Conservation (phyloP, 495 filamentous ascomycete genomes). For the Penicillium atrosanguineum region DNA sequence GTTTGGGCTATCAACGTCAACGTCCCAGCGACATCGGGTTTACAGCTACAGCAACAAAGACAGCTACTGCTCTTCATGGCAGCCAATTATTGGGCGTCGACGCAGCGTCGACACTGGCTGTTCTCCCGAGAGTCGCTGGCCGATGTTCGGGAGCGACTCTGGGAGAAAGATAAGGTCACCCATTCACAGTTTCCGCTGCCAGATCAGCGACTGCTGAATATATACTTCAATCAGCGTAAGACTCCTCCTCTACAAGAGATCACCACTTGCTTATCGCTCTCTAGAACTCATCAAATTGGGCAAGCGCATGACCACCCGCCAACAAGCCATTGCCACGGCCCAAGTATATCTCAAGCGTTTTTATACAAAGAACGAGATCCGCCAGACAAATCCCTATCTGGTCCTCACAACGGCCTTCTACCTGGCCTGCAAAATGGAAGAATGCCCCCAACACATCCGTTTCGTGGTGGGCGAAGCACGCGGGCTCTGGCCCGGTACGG, state of each 20-base stretch:
- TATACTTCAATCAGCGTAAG: conserved; percentile 87
- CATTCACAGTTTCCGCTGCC: conserved; percentile 80
- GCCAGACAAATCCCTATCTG: conserved; percentile 90
- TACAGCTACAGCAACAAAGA: conserved; percentile 1
- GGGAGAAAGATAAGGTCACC: conserved; percentile 65
- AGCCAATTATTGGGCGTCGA: conserved; percentile 95
- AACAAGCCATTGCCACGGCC: conserved; percentile 92
- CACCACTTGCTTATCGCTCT: neutral
- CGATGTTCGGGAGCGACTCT: conserved; percentile 67
- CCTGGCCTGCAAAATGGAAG: conserved; percentile 97
- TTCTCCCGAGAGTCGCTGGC: conserved; percentile 78
- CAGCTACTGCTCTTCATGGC: conserved; percentile 59
- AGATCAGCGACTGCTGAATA: conserved; percentile 76
- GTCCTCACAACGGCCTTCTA: conserved; percentile 89
- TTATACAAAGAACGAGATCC: conserved; percentile 87
- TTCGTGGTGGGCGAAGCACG: conserved; percentile 82
- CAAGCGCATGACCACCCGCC: conserved; percentile 71
- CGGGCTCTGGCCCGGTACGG: conserved; percentile 77
- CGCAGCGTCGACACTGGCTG: conserved; percentile 85
- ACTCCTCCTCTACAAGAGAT: conserved; percentile 17
- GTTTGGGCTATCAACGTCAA: conserved; percentile 20
- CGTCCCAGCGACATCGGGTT: neutral
- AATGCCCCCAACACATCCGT: conserved; percentile 94
- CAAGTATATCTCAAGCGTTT: conserved; percentile 93
- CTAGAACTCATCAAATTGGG: conserved; percentile 79